A percentile compares a stretch with the other conserved stretches of the same genome.
These are phyloP conservation scores for Tetrapisispora pingtungensis DNA, from an alignment of 805 yeast genomes.

Conservation along the genomic window DNA sequence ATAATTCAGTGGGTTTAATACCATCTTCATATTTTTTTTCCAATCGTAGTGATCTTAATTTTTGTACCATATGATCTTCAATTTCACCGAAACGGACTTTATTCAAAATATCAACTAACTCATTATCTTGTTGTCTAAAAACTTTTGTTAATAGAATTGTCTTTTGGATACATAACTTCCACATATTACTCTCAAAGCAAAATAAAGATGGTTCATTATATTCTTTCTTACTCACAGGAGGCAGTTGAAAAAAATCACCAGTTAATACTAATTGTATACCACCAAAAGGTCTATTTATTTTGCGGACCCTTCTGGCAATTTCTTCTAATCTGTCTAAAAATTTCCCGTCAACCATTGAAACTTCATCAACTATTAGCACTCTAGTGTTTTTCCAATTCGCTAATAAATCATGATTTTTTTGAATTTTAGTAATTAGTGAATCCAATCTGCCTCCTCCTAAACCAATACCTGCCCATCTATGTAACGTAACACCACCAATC, in stretches of 20 bases:
- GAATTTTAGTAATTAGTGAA: conserved; percentile 28
- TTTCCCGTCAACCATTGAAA: conserved; percentile 84
- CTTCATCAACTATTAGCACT: conserved; percentile 81
- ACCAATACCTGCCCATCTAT: conserved; percentile 80
- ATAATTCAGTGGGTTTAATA: conserved; percentile 80
- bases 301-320: conserved; percentile 52
- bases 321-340: conserved; percentile 65
- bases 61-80: conserved; percentile 35
- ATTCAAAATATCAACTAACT: conserved; percentile 69
- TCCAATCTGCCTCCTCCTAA: conserved; percentile 48
- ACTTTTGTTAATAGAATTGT: conserved; percentile 69
- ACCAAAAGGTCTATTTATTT: conserved; percentile 62
- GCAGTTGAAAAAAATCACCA: conserved; percentile 95
- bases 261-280: conserved; percentile 84
- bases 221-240: conserved; percentile 59
- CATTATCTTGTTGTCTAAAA: conserved; percentile 75
- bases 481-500: conserved; percentile 84
- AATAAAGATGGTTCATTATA: conserved; percentile 33
- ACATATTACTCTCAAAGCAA: conserved; percentile 65
- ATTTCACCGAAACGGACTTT: conserved; percentile 67
- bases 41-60: conserved; percentile 49
- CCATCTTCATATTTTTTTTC: conserved; percentile 56
- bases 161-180: conserved; percentile 54
- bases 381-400: conserved; percentile 50
- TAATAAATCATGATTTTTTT: conserved; percentile 11